Percentiles rank a stretch among this genome's conserved stretches.
Conservation (phyloP, 2,329 filamentous ascomycete species). For the Sporothrix schenckii region DNA sequence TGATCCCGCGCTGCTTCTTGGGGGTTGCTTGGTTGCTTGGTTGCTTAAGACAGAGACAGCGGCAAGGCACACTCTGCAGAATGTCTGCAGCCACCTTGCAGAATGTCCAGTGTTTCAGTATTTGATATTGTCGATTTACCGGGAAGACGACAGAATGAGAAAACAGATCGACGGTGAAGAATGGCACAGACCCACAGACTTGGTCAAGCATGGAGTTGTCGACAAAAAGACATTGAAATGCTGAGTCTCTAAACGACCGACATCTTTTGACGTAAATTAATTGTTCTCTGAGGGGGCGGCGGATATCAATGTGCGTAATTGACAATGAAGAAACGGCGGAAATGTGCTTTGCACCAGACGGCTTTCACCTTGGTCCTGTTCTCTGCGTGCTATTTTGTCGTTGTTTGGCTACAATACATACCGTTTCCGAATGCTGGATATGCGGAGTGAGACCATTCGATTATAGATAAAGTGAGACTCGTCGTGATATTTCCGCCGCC, state of each 20-base stretch:
- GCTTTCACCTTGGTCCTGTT: too few relatives aligned
- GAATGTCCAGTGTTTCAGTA: slow-evolving; percentile 16
- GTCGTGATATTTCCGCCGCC: too few relatives aligned
- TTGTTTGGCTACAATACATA: too few relatives aligned
- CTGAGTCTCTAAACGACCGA: not conserved
- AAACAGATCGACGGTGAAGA: not conserved
- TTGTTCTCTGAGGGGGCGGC: too few relatives aligned
- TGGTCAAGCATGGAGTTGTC: not conserved
- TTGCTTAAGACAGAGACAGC: not conserved
- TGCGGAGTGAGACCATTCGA: too few relatives aligned
- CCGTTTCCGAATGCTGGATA: too few relatives aligned
- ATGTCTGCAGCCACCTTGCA: not conserved
- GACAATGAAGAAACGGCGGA: not conserved
- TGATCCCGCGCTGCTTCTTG: slow-evolving; percentile 10
- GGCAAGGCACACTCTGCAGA: not conserved
- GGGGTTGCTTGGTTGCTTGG: not conserved
- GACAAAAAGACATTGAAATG: not conserved
- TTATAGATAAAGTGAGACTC: not conserved
- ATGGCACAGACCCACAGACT: slow-evolving; percentile 9
- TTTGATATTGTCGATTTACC: not conserved
- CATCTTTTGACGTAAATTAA: not conserved
- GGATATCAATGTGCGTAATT: too few relatives aligned
- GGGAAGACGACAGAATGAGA: not conserved
- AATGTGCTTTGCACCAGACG: too few relatives aligned
- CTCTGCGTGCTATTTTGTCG: too few relatives aligned